Base-by-base conservation (phyloP, 2,329 filamentous ascomycete species). In the Drechslera avenae region DNA sequence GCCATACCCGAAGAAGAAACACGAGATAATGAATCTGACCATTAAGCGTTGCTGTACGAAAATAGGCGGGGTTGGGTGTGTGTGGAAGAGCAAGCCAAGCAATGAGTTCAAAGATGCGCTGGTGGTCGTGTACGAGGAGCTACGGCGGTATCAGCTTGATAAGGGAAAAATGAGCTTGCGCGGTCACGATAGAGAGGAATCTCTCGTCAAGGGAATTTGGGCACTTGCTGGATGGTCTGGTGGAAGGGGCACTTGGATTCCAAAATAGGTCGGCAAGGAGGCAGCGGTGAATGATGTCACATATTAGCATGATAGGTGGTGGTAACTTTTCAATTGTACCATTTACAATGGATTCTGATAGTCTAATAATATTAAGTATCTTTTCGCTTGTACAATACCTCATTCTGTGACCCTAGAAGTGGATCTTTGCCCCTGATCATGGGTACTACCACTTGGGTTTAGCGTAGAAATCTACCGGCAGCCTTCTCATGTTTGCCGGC, bases 201-300 rank as follows among this genome's bases (percentile, higher is more conserved):
- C 23, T 9, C 43, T 71, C 7, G 64, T 63, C 3, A 82, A 63
- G 50, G 83, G 82, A 0, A 75, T 81, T 16, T 82, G 57, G 26
- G 79, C 77, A 39, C 80, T 81, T 30, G 63, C 63, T 8, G 19
- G 28, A 4, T 68, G 66, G 66, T 33, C 41, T 36, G 42, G 28
- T 21, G 31, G 32, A 14, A 37, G 28, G 23, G 36, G 17, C 14
- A 21, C 14, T 31, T 10, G 14, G 14, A 31, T 8, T 16, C 14
- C 8, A 19, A 12, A 10, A 28, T 28, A 12, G 9, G 9, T 2
- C 10, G 4, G 26, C 9, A 28, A 12, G 26, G 10, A 12, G 26
- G 4, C 26, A 28, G 10, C 9, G 26, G 26, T 10, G 10, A 10
- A 28, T 9, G 26, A 12, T 28, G 12, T 28, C 2, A 28, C 26